phyloP scores from a whole-genome alignment of 2,329 filamentous ascomycete species.

The Apiospora kogelbergensis region DNA sequence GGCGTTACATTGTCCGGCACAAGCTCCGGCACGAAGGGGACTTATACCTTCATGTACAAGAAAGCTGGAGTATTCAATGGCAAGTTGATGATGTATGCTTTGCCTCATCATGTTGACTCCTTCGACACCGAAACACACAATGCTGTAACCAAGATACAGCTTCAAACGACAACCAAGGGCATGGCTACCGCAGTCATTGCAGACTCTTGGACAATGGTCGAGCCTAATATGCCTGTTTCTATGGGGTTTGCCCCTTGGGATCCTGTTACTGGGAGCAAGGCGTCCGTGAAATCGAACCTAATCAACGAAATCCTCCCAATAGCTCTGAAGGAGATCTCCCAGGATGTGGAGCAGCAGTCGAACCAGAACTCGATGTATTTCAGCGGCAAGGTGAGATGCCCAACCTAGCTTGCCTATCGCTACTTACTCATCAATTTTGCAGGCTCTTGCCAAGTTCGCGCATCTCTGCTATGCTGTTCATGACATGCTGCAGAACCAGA shows the following conservation, averaged over 20 bases:
- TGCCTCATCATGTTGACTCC: conserved; percentile 81
- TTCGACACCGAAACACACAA: conserved; percentile 62
- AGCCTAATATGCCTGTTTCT: conserved; percentile 67
- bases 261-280: conserved; percentile 48
- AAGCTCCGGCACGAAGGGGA: conserved; percentile 58
- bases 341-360: conserved; percentile 72
- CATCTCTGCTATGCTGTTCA: conserved; percentile 64
- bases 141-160: conserved; percentile 51
- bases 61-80: conserved; percentile 64
- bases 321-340: conserved; percentile 71
- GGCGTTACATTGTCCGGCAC: conserved; percentile 65
- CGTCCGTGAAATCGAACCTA: conserved; percentile 50
- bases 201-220: conserved; percentile 75
- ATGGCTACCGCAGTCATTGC: conserved; percentile 70
- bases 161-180: conserved; percentile 86
- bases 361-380: conserved; percentile 90
- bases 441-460: conserved; percentile 76
- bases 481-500: conserved; percentile 60
- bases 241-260: conserved; percentile 83
- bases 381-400: conserved; percentile 69
- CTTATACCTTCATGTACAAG: conserved; percentile 72
- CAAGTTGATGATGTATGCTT: conserved; percentile 77
- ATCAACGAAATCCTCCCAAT: conserved; percentile 59
- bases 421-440: conserved; percentile 10
- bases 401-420: conserved; percentile 9